A percentile compares a stretch with the other conserved stretches of the same genome.
phyloP scores from a whole-genome alignment of 257 asterid species.

The Rhazya stricta region DNA sequence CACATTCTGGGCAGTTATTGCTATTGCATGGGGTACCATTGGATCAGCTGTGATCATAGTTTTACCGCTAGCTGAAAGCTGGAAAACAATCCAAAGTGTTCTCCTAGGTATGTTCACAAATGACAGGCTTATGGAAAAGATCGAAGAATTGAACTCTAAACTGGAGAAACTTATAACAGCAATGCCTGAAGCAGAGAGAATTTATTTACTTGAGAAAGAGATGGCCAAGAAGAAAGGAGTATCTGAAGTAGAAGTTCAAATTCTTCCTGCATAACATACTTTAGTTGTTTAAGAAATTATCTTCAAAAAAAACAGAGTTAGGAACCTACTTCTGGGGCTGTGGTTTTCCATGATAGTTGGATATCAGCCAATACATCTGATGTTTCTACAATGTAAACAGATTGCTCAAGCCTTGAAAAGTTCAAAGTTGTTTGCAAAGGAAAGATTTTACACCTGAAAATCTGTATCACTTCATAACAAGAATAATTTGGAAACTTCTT shows the following conservation, averaged over 20 bases:
- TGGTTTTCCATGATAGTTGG: neutral
- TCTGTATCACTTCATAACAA: neutral
- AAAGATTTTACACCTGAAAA: neutral
- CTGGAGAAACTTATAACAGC: constrained; percentile 55
- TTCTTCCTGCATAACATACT: constrained; percentile 13
- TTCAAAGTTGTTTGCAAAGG: neutral
- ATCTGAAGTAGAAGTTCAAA: constrained; percentile 36
- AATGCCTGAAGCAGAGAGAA: constrained; percentile 74
- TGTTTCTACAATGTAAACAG: too few species aligned
- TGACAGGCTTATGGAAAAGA: constrained; percentile 66
- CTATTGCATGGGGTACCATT: constrained; percentile 84
- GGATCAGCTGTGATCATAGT: constrained; percentile 75
- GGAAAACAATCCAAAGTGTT: constrained; percentile 59
- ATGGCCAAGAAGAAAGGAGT: constrained; percentile 52
- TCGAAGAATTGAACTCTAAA: constrained; percentile 64
- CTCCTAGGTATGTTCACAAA: constrained; percentile 80
- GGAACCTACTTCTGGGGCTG: too few species aligned
- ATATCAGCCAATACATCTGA: neutral
- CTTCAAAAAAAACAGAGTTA: neutral
- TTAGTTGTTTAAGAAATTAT: neutral
- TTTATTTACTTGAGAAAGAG: constrained; percentile 57
- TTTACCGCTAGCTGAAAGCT: constrained; percentile 69
- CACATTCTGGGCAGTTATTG: constrained; percentile 85
- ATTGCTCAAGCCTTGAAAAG: neutral
- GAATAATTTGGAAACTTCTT: neutral